Conservation (phyloP, 1,284 basidiomycete genomes). For the Chiua sp. region DNA sequence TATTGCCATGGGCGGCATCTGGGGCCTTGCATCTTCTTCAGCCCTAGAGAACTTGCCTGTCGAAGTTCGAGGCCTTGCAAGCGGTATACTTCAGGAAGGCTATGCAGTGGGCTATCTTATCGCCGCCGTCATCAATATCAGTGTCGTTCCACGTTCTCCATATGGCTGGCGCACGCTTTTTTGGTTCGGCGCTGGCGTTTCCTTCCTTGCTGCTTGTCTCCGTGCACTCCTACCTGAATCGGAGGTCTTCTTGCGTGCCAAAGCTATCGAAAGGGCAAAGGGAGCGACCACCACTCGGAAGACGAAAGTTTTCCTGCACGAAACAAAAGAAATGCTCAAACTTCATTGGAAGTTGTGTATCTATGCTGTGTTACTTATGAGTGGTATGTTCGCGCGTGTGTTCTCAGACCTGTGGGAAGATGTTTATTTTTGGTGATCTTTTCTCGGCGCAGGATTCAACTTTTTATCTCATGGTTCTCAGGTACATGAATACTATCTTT, state of each 20-base stretch:
- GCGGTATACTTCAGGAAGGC: conserved; percentile 86
- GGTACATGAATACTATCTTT: conserved; percentile 28
- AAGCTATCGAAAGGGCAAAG: conserved; percentile 50
- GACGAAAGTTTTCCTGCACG: conserved; percentile 75
- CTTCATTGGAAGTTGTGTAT: conserved; percentile 87
- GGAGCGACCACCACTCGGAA: conserved; percentile 53
- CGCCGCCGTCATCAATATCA: conserved; percentile 79
- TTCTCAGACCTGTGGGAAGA: background rate
- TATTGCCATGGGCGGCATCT: conserved; percentile 88
- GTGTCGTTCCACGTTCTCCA: conserved; percentile 60
- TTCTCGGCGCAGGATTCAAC: conserved; percentile 72
- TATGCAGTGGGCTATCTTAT: conserved; percentile 72
- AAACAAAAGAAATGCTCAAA: conserved; percentile 80
- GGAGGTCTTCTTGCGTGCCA: conserved; percentile 71
- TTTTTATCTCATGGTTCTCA: conserved; percentile 92
- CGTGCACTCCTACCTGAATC: conserved; percentile 84
- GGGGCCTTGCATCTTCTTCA: conserved; percentile 78
- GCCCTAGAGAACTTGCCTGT: conserved; percentile 92
- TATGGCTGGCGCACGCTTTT: conserved; percentile 69
- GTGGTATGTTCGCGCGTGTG: conserved; percentile 50
- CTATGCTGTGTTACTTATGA: conserved; percentile 83
- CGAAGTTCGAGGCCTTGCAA: conserved; percentile 84
- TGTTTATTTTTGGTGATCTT: conserved; percentile 1
- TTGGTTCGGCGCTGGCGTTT: conserved; percentile 76
- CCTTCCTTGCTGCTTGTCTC: conserved; percentile 74